Percentiles rank a stretch among this genome's conserved stretches.
phyloP scores from a whole-genome alignment of 164 flowering plant species.

The Euptelea pleiosperma region DNA sequence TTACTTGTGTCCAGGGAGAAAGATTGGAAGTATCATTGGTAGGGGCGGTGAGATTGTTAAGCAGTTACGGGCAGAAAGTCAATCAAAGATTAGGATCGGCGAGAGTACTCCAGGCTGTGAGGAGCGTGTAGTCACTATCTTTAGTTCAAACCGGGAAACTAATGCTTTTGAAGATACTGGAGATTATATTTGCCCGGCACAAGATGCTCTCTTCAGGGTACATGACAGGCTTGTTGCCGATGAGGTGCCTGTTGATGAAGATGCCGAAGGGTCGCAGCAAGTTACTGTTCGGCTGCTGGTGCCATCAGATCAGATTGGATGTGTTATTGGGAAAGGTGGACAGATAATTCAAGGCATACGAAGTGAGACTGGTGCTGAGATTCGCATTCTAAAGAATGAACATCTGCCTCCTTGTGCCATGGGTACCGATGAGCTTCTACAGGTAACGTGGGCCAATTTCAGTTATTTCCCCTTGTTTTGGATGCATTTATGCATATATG shows the following conservation, averaged over 20 bases:
- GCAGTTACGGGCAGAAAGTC: conserved; percentile 85
- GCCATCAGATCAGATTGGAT: conserved; percentile 96
- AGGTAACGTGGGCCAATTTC: conserved; percentile 40
- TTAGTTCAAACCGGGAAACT: conserved; percentile 68
- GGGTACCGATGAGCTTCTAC: conserved; percentile 85
- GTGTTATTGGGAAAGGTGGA: conserved; percentile 96
- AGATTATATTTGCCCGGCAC: conserved; percentile 65
- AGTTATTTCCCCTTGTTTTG: neutral
- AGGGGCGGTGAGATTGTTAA: conserved; percentile 96
- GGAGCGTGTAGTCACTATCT: conserved; percentile 91
- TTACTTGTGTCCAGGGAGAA: conserved; percentile 75
- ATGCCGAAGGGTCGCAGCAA: conserved; percentile 51
- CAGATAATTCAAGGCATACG: conserved; percentile 84
- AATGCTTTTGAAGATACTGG: conserved; percentile 57
- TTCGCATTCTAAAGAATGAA: conserved; percentile 86
- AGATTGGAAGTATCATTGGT: conserved; percentile 95
- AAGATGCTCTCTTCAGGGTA: conserved; percentile 86
- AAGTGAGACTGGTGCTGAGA: conserved; percentile 83
- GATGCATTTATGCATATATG: no score
- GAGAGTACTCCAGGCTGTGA: conserved; percentile 80
- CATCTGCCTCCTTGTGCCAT: conserved; percentile 88
- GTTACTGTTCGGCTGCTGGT: conserved; percentile 79
- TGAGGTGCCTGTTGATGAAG: conserved; percentile 46
- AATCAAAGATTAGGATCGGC: conserved; percentile 86
- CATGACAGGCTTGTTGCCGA: conserved; percentile 82